Percentiles rank a stretch among this genome's conserved stretches.
Conservation (phyloP, 2,329 filamentous ascomycete species). For the Ascosphaera pollenicola region DNA sequence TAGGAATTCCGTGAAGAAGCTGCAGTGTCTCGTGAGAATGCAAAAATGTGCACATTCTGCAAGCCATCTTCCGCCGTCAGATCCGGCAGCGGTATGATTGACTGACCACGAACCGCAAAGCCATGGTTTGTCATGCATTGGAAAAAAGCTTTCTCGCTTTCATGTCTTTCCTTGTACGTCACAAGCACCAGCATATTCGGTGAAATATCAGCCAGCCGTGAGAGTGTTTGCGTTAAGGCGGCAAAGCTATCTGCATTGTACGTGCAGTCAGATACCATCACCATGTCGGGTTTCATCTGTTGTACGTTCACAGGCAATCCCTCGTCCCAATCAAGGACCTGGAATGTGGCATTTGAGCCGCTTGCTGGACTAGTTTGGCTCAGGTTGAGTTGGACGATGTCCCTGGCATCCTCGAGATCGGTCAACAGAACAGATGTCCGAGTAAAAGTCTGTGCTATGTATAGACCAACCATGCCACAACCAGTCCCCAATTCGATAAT, state of each 20-base stretch:
- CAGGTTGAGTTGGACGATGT: constrained; percentile 37
- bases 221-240: constrained; percentile 36
- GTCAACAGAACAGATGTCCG: constrained; percentile 36
- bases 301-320: constrained; percentile 22
- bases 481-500: constrained; percentile 46
- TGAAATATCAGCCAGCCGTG: constrained; percentile 23
- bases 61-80: constrained; percentile 12
- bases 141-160: constrained; percentile 44
- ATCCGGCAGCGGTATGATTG: constrained; percentile 15
- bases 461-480: constrained; percentile 45
- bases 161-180: constrained; percentile 45
- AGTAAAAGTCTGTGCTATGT: constrained; percentile 31
- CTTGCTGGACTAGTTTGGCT: constrained; percentile 19
- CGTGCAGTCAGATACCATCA: constrained; percentile 49
- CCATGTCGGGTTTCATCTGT: constrained; percentile 28
- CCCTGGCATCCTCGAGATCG: constrained; percentile 41
- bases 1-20: background rate
- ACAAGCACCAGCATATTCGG: constrained; percentile 32
- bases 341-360: constrained; percentile 23
- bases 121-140: constrained; percentile 28
- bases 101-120: constrained; percentile 14
- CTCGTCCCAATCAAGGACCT: constrained; percentile 37
- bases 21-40: constrained; percentile 9
- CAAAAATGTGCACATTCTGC: constrained; percentile 18
- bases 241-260: constrained; percentile 49